Base-by-base conservation (phyloP, 2,329 filamentous ascomycete species). In the Trichoderma endophyticum region DNA sequence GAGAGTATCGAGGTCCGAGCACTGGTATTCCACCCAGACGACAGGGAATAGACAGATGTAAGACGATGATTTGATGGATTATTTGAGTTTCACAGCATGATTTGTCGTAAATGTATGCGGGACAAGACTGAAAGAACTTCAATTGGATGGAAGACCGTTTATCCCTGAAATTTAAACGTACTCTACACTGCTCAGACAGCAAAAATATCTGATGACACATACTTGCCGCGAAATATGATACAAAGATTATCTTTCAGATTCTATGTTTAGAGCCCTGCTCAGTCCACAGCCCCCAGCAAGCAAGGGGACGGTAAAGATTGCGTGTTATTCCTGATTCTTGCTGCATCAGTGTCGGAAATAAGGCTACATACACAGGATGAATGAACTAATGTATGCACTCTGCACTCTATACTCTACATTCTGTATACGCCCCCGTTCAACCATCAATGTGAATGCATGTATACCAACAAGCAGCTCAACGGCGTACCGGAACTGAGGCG, bases 1-100 rank as follows among this genome's bases (percentile, higher is more conserved):
- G 90, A 89, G 82, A 89, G 86, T 77, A 88, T 90, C 72, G 88
- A 90, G 79, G 81, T 90, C 3, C 77, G 88, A 60, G 82, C 83
- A 6, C 78, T 89, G 75, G 86, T 88, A 1, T 89, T 89, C 73
- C 82, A 86, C 75, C 80, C 82, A 0, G 79, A 85, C 28, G 81
- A 82, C 63, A 74, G 77, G 6, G 79, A 81, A 15, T 82, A 71
- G 9, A 14, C 6, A 6, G 14, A 57, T 30, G 30, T 8, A n/a
- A 59, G 54, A 18, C 24, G 65, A 32, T 21, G 21, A 43, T 56
- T 12, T 28, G 32, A 18, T 36, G 32, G 24, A 36, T 26, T 3
- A 34, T 26, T 26, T 15, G 32, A 62, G 21, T 39, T 62, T 24
- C 57, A 34, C 24, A 21, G n/a, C 18, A 34, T 54, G 43, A 21